These are phyloP conservation scores for Aspergillus tanneri DNA, from an alignment of 2,329 filamentous ascomycete genomes.

Conservation along the genomic window DNA sequence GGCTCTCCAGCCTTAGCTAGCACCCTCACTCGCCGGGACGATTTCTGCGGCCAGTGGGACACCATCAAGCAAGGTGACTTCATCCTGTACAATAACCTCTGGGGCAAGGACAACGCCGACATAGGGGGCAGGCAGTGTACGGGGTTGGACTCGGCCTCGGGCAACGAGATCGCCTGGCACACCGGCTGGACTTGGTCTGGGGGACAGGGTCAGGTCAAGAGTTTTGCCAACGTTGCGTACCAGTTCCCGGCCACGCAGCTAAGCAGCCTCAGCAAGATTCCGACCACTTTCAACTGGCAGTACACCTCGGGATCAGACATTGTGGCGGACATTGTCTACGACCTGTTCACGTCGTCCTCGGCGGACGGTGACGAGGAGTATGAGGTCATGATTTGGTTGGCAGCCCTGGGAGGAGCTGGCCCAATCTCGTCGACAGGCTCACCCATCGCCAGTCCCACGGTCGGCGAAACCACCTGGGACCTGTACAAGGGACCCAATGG, in stretches of 20 bases:
- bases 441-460: constrained; percentile 53
- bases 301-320: constrained; percentile 43
- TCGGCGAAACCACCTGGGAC: constrained; percentile 57
- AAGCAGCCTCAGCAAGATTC: constrained; percentile 42
- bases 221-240: constrained; percentile 48
- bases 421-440: constrained; percentile 54
- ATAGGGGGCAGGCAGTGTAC: constrained; percentile 48
- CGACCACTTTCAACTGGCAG: constrained; percentile 49
- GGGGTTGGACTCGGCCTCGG: constrained; percentile 38
- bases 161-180: constrained; percentile 43
- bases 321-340: constrained; percentile 61
- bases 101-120: constrained; percentile 43
- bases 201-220: constrained; percentile 45
- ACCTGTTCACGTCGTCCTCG: constrained; percentile 57
- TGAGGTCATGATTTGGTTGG: constrained; percentile 68
- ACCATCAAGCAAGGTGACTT: constrained; percentile 42
- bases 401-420: constrained; percentile 56
- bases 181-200: constrained; percentile 49
- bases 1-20: constrained; percentile 27
- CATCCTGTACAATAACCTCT: constrained; percentile 56
- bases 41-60: constrained; percentile 45
- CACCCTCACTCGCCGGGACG: constrained; percentile 27
- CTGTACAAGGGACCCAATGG: constrained; percentile 63
- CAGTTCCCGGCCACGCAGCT: constrained; percentile 35
- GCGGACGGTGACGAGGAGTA: constrained; percentile 52